Percentiles rank a stretch among this genome's conserved stretches.
These are phyloP conservation scores for Brassica cretica DNA, from an alignment of 345 rosid genomes.

Conservation along the genomic window DNA sequence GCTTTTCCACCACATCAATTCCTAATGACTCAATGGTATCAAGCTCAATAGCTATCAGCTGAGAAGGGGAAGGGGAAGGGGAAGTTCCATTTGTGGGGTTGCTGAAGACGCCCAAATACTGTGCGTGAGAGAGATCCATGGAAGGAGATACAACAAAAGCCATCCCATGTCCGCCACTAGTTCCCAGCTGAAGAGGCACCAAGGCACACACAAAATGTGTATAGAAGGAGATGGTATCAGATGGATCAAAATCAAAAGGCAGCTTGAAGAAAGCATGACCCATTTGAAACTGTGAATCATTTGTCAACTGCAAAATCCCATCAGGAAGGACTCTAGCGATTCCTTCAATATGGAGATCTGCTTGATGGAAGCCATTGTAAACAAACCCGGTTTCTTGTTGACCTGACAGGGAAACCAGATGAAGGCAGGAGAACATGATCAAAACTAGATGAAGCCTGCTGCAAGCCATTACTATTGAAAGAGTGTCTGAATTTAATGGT, in stretches of 20 bases:
- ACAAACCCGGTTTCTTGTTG: slow-evolving; percentile 37
- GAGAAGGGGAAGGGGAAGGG: slow-evolving; percentile 43
- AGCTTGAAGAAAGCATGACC: slow-evolving; percentile 52
- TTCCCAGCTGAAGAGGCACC: slow-evolving; percentile 42
- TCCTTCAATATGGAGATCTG: slow-evolving; percentile 38
- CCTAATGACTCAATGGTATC: slow-evolving; percentile 45
- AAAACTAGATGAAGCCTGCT: slow-evolving; percentile 2
- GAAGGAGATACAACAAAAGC: slow-evolving; percentile 44
- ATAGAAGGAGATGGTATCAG: slow-evolving; percentile 34
- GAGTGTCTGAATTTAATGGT: not conserved
- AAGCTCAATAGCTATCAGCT: slow-evolving; percentile 56
- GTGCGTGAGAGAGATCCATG: slow-evolving; percentile 22
- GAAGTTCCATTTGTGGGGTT: slow-evolving; percentile 17
- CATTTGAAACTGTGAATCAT: slow-evolving; percentile 27
- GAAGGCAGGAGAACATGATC: not conserved
- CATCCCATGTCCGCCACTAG: slow-evolving; percentile 51
- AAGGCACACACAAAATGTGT: slow-evolving; percentile 45
- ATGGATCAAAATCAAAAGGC: slow-evolving; percentile 40
- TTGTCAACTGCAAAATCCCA: slow-evolving; percentile 56
- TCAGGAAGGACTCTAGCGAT: slow-evolving; percentile 35
- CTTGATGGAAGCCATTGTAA: slow-evolving; percentile 44
- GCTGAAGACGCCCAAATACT: slow-evolving; percentile 53
- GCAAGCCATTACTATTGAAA: not conserved
- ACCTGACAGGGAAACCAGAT: slow-evolving; percentile 18
- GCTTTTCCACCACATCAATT: slow-evolving; percentile 28